These are phyloP conservation scores for Theileria luwenshuni DNA, from an alignment of 169 alveolate species.

Conservation along the genomic window DNA sequence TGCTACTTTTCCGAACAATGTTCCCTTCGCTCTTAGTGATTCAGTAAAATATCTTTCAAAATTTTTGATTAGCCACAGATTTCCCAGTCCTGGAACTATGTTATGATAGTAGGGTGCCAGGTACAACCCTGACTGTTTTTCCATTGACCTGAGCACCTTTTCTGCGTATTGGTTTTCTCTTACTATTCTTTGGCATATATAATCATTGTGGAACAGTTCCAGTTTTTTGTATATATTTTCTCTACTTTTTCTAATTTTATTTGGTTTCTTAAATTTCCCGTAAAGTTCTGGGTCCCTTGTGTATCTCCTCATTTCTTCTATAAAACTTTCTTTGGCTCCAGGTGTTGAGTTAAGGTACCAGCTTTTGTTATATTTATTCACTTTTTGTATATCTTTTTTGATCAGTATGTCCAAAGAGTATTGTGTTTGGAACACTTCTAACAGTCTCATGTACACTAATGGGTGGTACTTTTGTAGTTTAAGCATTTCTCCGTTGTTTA, in stretches of 20 bases:
- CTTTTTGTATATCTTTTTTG: slow-evolving; percentile 34
- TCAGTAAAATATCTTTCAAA: slow-evolving; percentile 54
- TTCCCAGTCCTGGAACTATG: slow-evolving; percentile 64
- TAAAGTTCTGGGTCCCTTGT: slow-evolving; percentile 41
- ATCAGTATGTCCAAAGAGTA: slow-evolving; percentile 34
- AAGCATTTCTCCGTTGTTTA: slow-evolving; percentile 28
- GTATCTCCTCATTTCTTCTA: slow-evolving; percentile 55
- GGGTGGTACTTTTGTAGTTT: slow-evolving; percentile 57
- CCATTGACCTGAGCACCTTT: slow-evolving; percentile 52
- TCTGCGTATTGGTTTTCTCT: slow-evolving; percentile 56
- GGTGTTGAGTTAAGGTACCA: slow-evolving; percentile 49
- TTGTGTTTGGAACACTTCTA: slow-evolving; percentile 50
- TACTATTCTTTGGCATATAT: slow-evolving; percentile 55
- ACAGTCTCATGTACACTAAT: slow-evolving; percentile 53
- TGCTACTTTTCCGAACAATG: slow-evolving; percentile 31
- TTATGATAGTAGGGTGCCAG: slow-evolving; percentile 63
- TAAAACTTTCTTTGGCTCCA: slow-evolving; percentile 28
- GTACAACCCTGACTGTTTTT: slow-evolving; percentile 53
- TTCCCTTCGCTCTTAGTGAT: slow-evolving; percentile 17
- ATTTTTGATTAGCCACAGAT: slow-evolving; percentile 47
- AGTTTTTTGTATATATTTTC: slow-evolving; percentile 27
- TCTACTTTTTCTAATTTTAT: slow-evolving; percentile 36
- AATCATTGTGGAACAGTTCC: slow-evolving; percentile 59
- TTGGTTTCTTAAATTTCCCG: slow-evolving; percentile 55
- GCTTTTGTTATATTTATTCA: slow-evolving; percentile 33